Base-by-base conservation (phyloP, 139 green algal species). In the Chlamydomonas urium region DNA sequence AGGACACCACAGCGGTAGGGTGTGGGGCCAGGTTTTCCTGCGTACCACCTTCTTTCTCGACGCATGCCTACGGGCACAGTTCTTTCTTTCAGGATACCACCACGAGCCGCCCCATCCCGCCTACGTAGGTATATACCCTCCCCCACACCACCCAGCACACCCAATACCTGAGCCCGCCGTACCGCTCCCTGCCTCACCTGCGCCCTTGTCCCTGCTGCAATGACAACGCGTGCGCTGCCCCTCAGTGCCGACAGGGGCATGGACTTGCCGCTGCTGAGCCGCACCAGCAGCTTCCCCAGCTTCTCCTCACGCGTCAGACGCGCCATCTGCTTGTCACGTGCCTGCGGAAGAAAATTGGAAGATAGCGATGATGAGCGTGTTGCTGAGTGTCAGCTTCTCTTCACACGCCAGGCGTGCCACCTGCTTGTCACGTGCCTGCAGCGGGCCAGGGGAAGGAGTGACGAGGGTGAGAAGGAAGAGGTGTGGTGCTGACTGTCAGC, bases 261-360 rank as follows among this genome's bases (percentile, higher is more conserved):
- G 1, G 65, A 36, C 58, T 88, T 88, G 38, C 79, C 75, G 66
- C 83, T 93, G 24, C 83, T 77, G n/a, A 95, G 87, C 65, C 87
- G 78, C 62, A 96, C 53, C 33, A 73, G 68, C 47, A 88, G 82
- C 0, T 65, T 45, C 0, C 78, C 85, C 32, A 96, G 80, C 29
- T 71, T 66, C 53, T 93, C 86, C 78, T 96, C 91, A 4, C 89
- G 80, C 56, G 62, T 31, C 63, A 95, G 79, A 0, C 88, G 79
- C 2, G 80, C 80, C 36, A 94, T 74, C 78, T 94, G 89, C 78
- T 90, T 90, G 33, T 91, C 81, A 3, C 85, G 77, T 0, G 86
- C 89, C 76, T 88, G 50, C n/a, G 80, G 60, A 24, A 62, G 62
- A 48, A 50, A 58, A 31, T 31, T 62, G 23, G 45, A 53, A 53